Base-by-base conservation (phyloP, 1,284 basidiomycete species). In the Ustilago hordei region DNA sequence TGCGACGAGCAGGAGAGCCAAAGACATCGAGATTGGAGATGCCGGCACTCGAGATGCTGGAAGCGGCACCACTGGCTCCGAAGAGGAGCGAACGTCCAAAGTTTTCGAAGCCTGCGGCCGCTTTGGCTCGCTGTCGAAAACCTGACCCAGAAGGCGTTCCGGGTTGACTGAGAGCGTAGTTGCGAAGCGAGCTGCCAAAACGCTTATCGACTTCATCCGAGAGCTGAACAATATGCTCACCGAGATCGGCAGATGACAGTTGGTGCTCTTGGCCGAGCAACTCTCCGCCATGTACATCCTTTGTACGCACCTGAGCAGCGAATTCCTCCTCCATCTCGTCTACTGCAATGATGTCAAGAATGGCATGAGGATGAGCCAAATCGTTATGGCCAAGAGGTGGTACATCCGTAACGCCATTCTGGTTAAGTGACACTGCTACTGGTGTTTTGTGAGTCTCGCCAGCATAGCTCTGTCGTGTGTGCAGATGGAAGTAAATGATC, bases 401-500 rank as follows among this genome's bases (percentile, higher is more conserved):
- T 28, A 50, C 31, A n/a, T 38, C n/a, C 13, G 28, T 17, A 6
- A 4, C 15, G 3, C 35, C 43, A 1, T 47, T 36, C 7, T 52
- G 38, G 52, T 45, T 41, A 4, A 73, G 41, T 17, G 64, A 64
- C 2, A 82, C 23, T 5, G 78, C 81, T 19, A 81, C 60, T 12
- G 69, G 38, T 2, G 69, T 55, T 34, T 70, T 79, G 48, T 54
- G 31, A 12, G 57, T 58, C 65, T 83, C 76, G 17, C 61, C 34
- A 15, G 69, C 60, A 43, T 75, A 84, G 19, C 41, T 58, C 5
- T 74, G 61, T 36, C 54, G 47, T 15, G 58, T 47, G 50, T 84
- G 80, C 23, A 84, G 53, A 35, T 83, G 81, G 65, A 78, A 84
- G 56, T 79, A 83, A 48, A 83, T 60, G 48, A 83, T 54, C 45